phyloP scores from a whole-genome alignment of 805 yeast species.

The Tanozyma kutaoensis region DNA sequence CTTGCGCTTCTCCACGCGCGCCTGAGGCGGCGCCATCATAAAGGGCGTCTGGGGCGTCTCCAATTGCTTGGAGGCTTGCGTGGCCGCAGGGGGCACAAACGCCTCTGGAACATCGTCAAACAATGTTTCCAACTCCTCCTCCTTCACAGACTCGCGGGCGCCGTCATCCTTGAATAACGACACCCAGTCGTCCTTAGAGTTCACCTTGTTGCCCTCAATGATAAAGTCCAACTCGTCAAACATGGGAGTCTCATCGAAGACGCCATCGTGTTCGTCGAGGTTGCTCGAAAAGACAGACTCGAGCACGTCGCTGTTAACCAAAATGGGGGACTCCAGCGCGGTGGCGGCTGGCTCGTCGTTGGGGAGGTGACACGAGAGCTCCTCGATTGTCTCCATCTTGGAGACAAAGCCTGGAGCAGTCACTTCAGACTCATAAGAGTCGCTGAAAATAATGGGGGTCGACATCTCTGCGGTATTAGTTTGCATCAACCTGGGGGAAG shows the following conservation, averaged over 20 bases:
- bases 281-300: constrained; percentile 35
- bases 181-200: constrained; percentile 42
- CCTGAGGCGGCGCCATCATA: constrained; percentile 5
- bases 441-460: constrained; percentile 6
- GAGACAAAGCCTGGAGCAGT: constrained; percentile 3
- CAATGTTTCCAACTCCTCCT: constrained; percentile 8
- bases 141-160: constrained; percentile 2
- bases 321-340: constrained; percentile 26
- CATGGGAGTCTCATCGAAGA: constrained; percentile 32
- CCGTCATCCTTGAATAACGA: constrained; percentile 35
- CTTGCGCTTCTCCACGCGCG: constrained; percentile 12
- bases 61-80: constrained; percentile 10
- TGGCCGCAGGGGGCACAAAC: not conserved
- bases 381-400: constrained; percentile 10
- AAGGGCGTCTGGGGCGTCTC: constrained; percentile 10
- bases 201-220: constrained; percentile 23
- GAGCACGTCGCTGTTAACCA: constrained; percentile 37
- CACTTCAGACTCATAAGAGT: constrained; percentile 5
- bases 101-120: constrained; percentile 7
- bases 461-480: too few relatives aligned
- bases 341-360: constrained; percentile 1
- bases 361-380: constrained; percentile 15
- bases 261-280: constrained; percentile 25
- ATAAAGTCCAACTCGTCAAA: constrained; percentile 40
- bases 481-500: too few relatives aligned